Conservation (phyloP, 768 basidiomycete species). For the Psilocybe subaeruginosa region DNA sequence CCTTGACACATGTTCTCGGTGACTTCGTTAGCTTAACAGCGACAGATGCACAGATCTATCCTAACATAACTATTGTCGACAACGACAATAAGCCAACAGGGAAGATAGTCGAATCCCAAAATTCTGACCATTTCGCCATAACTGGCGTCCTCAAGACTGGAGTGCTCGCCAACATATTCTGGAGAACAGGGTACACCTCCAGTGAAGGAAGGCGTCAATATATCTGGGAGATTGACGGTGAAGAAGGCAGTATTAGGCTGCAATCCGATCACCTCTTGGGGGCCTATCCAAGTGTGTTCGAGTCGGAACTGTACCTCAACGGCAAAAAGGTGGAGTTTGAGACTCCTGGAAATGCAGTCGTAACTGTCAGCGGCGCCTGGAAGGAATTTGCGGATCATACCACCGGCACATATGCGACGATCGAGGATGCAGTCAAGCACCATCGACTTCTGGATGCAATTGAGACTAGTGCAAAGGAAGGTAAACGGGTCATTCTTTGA, state of each 20-base stretch:
- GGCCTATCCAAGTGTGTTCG: background rate
- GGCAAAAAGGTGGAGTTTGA: slow-evolving; percentile 20
- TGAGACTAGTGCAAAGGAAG: slow-evolving; percentile 15
- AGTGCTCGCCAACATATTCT: slow-evolving; percentile 28
- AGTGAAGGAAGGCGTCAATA: slow-evolving; percentile 27
- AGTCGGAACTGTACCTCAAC: slow-evolving; percentile 19
- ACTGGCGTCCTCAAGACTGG: slow-evolving; percentile 33
- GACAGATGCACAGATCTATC: slow-evolving; percentile 27
- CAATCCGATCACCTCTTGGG: slow-evolving; percentile 7
- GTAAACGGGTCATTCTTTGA: background rate
- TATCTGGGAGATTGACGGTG: slow-evolving; percentile 38
- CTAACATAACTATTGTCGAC: slow-evolving; percentile 9
- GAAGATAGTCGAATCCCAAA: slow-evolving; percentile 21
- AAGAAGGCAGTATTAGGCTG: slow-evolving; percentile 28
- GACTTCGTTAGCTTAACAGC: slow-evolving; percentile 32
- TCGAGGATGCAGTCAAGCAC: slow-evolving; percentile 25
- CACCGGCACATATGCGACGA: slow-evolving; percentile 15
- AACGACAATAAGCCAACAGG: slow-evolving; percentile 26
- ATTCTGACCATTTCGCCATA: slow-evolving; percentile 31
- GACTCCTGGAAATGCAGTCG: background rate
- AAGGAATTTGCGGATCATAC: slow-evolving; percentile 17
- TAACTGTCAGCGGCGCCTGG: slow-evolving; percentile 6
- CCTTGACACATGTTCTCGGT: slow-evolving; percentile 33
- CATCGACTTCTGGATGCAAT: slow-evolving; percentile 19
- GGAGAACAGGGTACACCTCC: slow-evolving; percentile 25